Base-by-base conservation (phyloP, 352 stramenopile species). In the Thraustochytrium striatum region DNA sequence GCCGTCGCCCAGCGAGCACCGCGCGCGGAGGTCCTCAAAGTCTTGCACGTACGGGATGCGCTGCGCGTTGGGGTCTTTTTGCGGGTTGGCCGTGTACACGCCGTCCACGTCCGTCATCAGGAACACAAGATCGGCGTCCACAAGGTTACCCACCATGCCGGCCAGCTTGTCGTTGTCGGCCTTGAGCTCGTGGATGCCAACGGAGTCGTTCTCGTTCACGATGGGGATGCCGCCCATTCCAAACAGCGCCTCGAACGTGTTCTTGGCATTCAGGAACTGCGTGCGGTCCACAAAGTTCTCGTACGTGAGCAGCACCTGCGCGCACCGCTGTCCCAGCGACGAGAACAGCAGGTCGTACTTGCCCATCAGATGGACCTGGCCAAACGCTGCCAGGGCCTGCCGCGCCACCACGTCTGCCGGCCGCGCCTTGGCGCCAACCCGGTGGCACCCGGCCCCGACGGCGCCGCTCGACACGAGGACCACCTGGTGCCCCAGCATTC, bases 191-290 rank as follows among this genome's bases (percentile, higher is more conserved):
- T 94, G 92, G 5, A 89, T 92, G 43, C 87, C 95, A 30, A 98
- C 94, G 0, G 95, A 93, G 88, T 99, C 96, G 85, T 99, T 99
- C 82, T 99, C 95, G 85, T 99, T 99, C 43, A 99, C 91, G 82
- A 99, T 98, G 5, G 96, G 96, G 30, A 98, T 93, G 62, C 98
- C 94, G 38, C 97, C 94, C n/a, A 98, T 85, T 73, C 91, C 88
- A 21, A 99, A 86, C 47, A 98, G 85, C 41, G 92, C 91, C 44
- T 93, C 85, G 83, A 95, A 89, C n/a, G 91, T 94, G 81, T 94
- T 78, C 16, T 81, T 82, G 5, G 83, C 84, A 65, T 87, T 84
- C 8, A 53, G 44, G 32, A 52, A 82, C 35, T 82, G 78, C 35
- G 19, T 43, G 32, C 69, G 30, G 41, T 83, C 38, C 16, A 30